Percentiles rank a stretch among this genome's conserved stretches.
Evolutionary conservation across 805 yeast genomes (phyloP).

Genomic region (Sungouiozyma intestinalis): DNA sequence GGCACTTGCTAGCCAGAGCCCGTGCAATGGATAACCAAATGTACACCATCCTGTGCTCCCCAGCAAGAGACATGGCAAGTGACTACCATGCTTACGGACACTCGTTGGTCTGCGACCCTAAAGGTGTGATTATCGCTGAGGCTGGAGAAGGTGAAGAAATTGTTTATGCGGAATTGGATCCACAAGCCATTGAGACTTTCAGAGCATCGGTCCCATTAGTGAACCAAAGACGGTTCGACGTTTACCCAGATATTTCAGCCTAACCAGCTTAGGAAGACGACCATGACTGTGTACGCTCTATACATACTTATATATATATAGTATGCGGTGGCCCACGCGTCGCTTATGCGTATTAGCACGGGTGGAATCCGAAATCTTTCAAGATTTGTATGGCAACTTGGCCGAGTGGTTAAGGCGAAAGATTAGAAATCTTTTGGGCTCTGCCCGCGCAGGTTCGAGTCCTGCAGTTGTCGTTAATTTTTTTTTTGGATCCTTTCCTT

Average conservation of each 20-base stretch:
- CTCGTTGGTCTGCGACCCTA: conserved; percentile 52
- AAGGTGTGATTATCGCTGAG: conserved; percentile 51
- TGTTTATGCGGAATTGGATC: conserved; percentile 63
- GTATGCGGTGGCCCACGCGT: no score
- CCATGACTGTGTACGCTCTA: no score
- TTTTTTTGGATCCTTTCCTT: conserved; percentile 12
- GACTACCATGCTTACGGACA: conserved; percentile 62
- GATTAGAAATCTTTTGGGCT: conserved; percentile 51
- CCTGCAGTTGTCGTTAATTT: conserved; percentile 59
- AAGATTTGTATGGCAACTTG: conserved; percentile 31
- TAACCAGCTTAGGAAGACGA: background rate
- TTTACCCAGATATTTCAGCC: conserved; percentile 29
- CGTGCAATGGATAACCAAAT: conserved; percentile 69
- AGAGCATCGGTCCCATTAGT: conserved; percentile 63
- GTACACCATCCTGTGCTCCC: conserved; percentile 72
- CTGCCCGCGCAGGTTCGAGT: conserved; percentile 58
- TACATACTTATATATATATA: no score
- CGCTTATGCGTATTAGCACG: background rate
- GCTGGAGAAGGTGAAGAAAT: conserved; percentile 75
- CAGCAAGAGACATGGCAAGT: conserved; percentile 61
- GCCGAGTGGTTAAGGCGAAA: conserved; percentile 63
- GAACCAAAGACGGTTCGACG: conserved; percentile 61
- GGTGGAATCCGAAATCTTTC: background rate
- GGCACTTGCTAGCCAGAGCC: conserved; percentile 66
- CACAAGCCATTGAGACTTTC: conserved; percentile 43